These are phyloP conservation scores for Rhizopus sp. DNA, from an alignment of 371 early-diverging fungal species.

Conservation along the genomic window DNA sequence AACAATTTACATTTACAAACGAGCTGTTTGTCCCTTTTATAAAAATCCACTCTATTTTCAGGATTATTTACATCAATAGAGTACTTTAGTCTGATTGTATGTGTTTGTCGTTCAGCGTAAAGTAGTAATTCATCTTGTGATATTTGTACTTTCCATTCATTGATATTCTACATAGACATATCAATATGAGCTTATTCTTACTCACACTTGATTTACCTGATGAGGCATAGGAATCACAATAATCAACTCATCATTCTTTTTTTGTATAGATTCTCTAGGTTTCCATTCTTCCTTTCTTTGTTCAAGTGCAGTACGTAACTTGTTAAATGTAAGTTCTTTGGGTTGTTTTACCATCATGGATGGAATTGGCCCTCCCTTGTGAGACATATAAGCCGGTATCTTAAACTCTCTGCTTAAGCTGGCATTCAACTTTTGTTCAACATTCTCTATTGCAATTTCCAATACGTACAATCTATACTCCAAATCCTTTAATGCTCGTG, in stretches of 20 bases:
- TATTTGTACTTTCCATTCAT: conserved; percentile 47
- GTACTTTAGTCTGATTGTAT: conserved; percentile 13
- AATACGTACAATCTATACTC: conserved; percentile 69
- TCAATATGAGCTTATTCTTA: conserved; percentile 40
- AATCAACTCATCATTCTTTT: neutral
- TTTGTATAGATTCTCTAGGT: neutral
- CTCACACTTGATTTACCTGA: conserved; percentile 28
- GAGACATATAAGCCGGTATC: conserved; percentile 59
- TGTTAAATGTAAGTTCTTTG: neutral
- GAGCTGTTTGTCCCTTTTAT: conserved; percentile 27
- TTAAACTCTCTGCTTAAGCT: conserved; percentile 61
- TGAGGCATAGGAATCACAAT: conserved; percentile 1
- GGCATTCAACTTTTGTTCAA: conserved; percentile 59
- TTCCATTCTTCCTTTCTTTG: neutral
- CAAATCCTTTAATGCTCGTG: conserved; percentile 53
- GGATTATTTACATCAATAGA: conserved; percentile 23
- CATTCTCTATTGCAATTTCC: conserved; percentile 66
- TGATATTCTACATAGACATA: too few species aligned
- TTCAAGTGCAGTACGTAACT: neutral
- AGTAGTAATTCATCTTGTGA: conserved; percentile 32
- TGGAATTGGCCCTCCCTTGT: conserved; percentile 63
- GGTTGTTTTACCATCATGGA: conserved; percentile 59
- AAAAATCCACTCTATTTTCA: conserved; percentile 28
- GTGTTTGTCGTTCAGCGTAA: conserved; percentile 6
- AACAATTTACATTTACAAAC: conserved; percentile 26